Conservation (phyloP, 2,329 filamentous ascomycete genomes). For the Grosmannia huntii region DNA sequence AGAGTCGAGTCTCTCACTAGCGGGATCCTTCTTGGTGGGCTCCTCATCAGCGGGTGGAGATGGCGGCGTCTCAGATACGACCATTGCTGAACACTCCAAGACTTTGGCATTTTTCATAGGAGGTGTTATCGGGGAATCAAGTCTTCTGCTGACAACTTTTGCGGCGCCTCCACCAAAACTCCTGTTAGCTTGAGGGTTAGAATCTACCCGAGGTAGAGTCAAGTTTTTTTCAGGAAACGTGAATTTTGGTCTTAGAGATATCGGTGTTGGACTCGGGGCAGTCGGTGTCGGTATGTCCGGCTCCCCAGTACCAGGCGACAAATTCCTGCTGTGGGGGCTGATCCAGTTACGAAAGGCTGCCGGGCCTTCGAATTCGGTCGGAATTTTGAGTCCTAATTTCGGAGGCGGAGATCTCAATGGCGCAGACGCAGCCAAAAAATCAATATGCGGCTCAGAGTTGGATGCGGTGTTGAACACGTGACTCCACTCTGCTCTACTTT, state of each 20-base stretch:
- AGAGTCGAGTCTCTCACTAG: no score
- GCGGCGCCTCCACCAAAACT: not conserved
- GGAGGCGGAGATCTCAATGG: not conserved
- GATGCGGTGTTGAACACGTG: not conserved
- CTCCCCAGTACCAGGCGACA: not conserved
- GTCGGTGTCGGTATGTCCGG: slow-evolving; percentile 19
- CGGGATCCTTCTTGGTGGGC: not conserved
- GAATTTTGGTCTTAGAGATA: slow-evolving; percentile 18
- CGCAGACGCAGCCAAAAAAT: not conserved
- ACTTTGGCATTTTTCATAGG: not conserved
- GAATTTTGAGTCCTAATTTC: not conserved
- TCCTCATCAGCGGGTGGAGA: no score
- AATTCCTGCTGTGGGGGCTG: not conserved
- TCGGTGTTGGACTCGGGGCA: slow-evolving; percentile 21
- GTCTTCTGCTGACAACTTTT: not conserved
- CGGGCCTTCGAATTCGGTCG: not conserved
- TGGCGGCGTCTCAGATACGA: not conserved
- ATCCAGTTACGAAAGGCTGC: not conserved
- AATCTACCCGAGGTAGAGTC: not conserved
- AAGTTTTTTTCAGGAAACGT: not conserved
- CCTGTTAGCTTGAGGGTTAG: not conserved
- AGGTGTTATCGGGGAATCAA: not conserved
- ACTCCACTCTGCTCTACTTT: not conserved
- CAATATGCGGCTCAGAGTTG: not conserved
- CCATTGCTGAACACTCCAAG: not conserved